A percentile compares a stretch with the other conserved stretches of the same genome.
Evolutionary conservation across 2,329 filamentous ascomycete species (phyloP).

Genomic region (Arthrobotrys pseudoclavata): DNA sequence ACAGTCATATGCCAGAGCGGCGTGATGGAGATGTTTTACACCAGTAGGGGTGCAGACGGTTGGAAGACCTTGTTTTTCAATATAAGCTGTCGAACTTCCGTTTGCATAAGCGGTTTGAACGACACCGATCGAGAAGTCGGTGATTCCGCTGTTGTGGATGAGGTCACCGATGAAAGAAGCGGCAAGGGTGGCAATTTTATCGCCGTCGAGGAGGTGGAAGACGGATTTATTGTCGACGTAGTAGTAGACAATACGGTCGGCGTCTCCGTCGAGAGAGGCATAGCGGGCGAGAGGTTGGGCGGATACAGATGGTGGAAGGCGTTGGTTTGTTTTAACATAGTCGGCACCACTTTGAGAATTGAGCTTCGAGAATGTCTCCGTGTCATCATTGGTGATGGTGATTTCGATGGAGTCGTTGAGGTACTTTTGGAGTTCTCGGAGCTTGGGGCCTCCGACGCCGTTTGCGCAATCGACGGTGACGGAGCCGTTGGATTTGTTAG

Average conservation of each 20-base stretch:
- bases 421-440: conserved; percentile 86
- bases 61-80: conserved; percentile 87
- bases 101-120: conserved; percentile 99
- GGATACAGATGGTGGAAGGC: conserved; percentile 85
- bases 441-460: conserved; percentile 92
- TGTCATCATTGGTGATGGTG: conserved; percentile 91
- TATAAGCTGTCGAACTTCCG: conserved; percentile 91
- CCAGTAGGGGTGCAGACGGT: conserved; percentile 94
- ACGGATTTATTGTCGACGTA: conserved; percentile 84
- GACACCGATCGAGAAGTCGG: conserved; percentile 88
- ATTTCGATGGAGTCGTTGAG: conserved; percentile 81
- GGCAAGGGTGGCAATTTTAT: conserved; percentile 94
- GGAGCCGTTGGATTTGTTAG: conserved; percentile 76
- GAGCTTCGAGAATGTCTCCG: conserved; percentile 86
- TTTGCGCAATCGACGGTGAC: conserved; percentile 96
- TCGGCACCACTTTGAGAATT: conserved; percentile 97
- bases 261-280: conserved; percentile 94
- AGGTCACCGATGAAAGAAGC: conserved; percentile 95
- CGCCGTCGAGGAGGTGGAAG: conserved; percentile 94
- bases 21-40: conserved; percentile 97
- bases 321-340: conserved; percentile 96
- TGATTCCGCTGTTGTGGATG: conserved; percentile 81
- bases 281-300: conserved; percentile 81
- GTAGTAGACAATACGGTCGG: conserved; percentile 95
- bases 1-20: conserved; percentile 93